These are phyloP conservation scores for Croton setiger DNA, from an alignment of 441 rosid genomes.

Conservation along the genomic window DNA sequence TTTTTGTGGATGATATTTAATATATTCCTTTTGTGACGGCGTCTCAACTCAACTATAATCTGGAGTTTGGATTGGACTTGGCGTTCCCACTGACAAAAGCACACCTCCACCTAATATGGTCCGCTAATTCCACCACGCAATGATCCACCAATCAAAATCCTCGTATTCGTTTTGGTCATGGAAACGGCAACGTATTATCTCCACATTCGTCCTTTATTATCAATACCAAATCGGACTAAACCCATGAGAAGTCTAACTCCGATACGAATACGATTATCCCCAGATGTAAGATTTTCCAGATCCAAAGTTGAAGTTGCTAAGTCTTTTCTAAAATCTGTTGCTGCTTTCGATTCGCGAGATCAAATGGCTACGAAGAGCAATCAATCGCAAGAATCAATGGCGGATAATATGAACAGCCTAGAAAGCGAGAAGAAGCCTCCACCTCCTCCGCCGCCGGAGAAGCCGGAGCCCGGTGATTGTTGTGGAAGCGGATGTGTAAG, in stretches of 20 bases:
- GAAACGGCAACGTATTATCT: neutral
- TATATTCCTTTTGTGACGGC: no score
- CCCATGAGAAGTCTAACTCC: constrained; percentile 28
- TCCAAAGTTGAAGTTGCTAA: constrained; percentile 2
- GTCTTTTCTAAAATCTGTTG: neutral
- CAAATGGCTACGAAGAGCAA: constrained; percentile 31
- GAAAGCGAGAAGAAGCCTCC: constrained; percentile 28
- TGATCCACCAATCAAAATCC: neutral
- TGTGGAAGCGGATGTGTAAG: constrained; percentile 94
- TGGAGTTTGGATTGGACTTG: no score
- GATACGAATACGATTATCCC: constrained; percentile 22
- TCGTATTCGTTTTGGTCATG: neutral
- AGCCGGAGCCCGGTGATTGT: constrained; percentile 90
- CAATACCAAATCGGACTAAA: no score
- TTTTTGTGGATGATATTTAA: no score
- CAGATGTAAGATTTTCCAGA: constrained; percentile 1
- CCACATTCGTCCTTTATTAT: neutral
- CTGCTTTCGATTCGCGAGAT: neutral
- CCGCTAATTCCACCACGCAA: no score
- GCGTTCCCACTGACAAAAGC: no score
- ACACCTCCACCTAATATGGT: no score
- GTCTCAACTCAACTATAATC: no score
- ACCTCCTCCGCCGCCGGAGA: constrained; percentile 78
- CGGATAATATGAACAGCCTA: constrained; percentile 10
- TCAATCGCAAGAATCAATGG: constrained; percentile 9